Evolutionary conservation across 1,139 yeast genomes (phyloP).

Genomic region (Blastobotrys niveus): DNA sequence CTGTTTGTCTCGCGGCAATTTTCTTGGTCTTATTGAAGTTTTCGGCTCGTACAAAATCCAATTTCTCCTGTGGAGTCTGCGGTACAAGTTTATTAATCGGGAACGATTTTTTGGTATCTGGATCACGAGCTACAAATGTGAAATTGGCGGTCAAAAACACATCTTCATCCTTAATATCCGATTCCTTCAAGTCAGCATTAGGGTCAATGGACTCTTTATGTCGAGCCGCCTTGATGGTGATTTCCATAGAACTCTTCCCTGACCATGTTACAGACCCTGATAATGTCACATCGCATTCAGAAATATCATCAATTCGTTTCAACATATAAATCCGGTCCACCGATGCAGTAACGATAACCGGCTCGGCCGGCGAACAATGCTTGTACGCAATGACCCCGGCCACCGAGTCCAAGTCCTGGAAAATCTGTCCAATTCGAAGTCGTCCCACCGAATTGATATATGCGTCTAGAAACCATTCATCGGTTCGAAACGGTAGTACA

Average conservation of each 20-base stretch:
- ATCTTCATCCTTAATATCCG: slow-evolving; percentile 43
- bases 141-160: slow-evolving; percentile 79
- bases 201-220: slow-evolving; percentile 46
- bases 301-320: slow-evolving; percentile 74
- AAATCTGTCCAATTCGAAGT: slow-evolving; percentile 82
- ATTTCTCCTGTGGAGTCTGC: slow-evolving; percentile 65
- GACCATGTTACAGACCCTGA: slow-evolving; percentile 93
- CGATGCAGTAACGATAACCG: slow-evolving; percentile 89
- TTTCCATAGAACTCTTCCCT: slow-evolving; percentile 92
- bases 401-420: slow-evolving; percentile 84
- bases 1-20: slow-evolving; percentile 59
- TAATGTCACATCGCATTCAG: slow-evolving; percentile 66
- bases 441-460: slow-evolving; percentile 87
- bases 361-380: slow-evolving; percentile 86
- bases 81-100: slow-evolving; percentile 80
- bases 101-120: slow-evolving; percentile 78
- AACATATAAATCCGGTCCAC: slow-evolving; percentile 89
- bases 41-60: slow-evolving; percentile 82
- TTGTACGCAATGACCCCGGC: slow-evolving; percentile 85
- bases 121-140: slow-evolving; percentile 93
- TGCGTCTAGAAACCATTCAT: slow-evolving; percentile 74
- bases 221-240: slow-evolving; percentile 81
- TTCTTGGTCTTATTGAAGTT: slow-evolving; percentile 82
- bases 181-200: slow-evolving; percentile 32
- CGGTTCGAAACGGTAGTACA: slow-evolving; percentile 76